phyloP scores from a whole-genome alignment of 2,329 filamentous ascomycete species.

The Basipetospora sp. region DNA sequence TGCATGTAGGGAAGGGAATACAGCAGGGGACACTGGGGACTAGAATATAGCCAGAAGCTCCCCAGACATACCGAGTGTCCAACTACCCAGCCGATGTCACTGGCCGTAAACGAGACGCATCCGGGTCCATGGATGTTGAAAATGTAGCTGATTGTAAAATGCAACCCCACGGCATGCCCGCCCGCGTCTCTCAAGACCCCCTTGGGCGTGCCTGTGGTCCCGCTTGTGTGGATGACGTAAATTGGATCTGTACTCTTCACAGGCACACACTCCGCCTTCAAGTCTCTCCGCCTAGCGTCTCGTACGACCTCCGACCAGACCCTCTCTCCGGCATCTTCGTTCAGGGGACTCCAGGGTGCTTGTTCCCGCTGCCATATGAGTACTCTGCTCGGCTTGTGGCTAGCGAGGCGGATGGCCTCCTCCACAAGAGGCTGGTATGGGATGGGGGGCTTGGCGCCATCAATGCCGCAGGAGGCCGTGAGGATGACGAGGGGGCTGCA shows the following conservation, averaged over 20 bases:
- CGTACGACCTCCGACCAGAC: constrained; percentile 68
- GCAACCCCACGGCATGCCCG: constrained; percentile 73
- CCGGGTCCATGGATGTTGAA: constrained; percentile 73
- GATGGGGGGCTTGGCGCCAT: constrained; percentile 66
- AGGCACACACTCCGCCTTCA: constrained; percentile 61
- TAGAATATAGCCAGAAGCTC: not conserved
- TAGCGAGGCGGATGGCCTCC: constrained; percentile 52
- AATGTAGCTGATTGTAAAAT: constrained; percentile 67
- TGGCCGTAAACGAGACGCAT: constrained; percentile 59
- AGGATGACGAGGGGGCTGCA: constrained; percentile 62
- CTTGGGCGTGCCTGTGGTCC: constrained; percentile 71
- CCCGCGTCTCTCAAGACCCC: constrained; percentile 71
- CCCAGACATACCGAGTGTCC: constrained; percentile 30
- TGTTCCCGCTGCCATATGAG: constrained; percentile 76
- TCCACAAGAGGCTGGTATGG: constrained; percentile 65
- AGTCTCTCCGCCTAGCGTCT: constrained; percentile 50
- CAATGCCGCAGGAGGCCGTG: constrained; percentile 84
- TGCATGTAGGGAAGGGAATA: too few species aligned
- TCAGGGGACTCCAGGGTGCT: constrained; percentile 56
- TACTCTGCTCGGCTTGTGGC: constrained; percentile 56
- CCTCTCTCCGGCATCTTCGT: constrained; percentile 52
- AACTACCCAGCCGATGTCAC: constrained; percentile 74
- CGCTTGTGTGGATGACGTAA: constrained; percentile 85
- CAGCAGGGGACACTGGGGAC: not conserved
- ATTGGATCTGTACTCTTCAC: constrained; percentile 63